Conservation (phyloP, 2,329 filamentous ascomycete genomes). For the Sporothrix schenckii region DNA sequence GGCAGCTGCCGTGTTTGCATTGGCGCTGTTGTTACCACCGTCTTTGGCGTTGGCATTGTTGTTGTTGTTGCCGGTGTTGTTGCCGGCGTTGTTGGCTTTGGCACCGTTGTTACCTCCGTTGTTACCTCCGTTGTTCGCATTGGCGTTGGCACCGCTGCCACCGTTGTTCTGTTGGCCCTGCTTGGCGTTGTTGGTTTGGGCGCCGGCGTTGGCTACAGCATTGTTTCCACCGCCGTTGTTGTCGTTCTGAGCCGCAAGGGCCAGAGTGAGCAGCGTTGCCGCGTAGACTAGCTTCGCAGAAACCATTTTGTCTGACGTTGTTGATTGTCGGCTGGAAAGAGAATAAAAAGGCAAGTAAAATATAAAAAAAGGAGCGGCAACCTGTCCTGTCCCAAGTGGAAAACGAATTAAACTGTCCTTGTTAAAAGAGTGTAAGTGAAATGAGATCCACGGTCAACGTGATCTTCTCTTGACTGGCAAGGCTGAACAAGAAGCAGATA, state of each 20-base stretch:
- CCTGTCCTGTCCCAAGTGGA: constrained; percentile 32
- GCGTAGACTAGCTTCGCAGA: constrained; percentile 39
- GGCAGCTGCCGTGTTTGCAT: constrained; percentile 7
- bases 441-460: constrained; percentile 44
- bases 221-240: constrained; percentile 24
- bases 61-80: not conserved
- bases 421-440: constrained; percentile 35
- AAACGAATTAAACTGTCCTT: constrained; percentile 30
- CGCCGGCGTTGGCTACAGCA: constrained; percentile 1
- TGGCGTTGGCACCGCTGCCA: not conserved
- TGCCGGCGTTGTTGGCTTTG: not conserved
- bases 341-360: constrained; percentile 6
- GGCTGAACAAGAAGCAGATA: constrained; percentile 36
- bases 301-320: constrained; percentile 39
- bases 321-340: not conserved
- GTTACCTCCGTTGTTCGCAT: not conserved
- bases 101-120: not conserved
- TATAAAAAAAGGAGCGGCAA: constrained; percentile 31
- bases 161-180: not conserved
- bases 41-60: constrained; percentile 27
- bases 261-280: constrained; percentile 40
- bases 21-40: constrained; percentile 20
- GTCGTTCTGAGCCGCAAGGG: constrained; percentile 38
- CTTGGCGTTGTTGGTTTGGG: constrained; percentile 7
- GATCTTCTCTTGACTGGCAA: constrained; percentile 42